phyloP scores from a whole-genome alignment of 768 basidiomycete species.

The Psilocybe tampanensis region DNA sequence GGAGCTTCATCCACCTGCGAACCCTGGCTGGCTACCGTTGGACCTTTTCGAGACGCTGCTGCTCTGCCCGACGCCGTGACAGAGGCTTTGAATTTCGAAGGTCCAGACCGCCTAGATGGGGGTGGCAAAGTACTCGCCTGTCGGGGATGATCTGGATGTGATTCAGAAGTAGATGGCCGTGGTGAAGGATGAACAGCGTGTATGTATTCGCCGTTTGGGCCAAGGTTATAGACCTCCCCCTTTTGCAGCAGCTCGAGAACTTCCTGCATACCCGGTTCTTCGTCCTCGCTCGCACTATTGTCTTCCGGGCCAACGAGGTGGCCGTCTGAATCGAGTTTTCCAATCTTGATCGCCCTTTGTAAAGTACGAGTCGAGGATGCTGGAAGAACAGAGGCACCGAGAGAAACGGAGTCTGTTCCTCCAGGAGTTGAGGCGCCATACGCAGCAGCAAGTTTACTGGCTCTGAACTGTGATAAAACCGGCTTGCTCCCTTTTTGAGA shows the following conservation, averaged over 20 bases:
- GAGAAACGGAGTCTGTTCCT: conserved; percentile 32
- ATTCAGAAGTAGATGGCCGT: not conserved
- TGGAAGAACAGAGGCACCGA: conserved; percentile 46
- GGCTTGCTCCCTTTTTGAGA: conserved; percentile 38
- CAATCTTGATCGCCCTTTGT: conserved; percentile 55
- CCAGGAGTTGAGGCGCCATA: conserved; percentile 42
- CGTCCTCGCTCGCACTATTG: conserved; percentile 61
- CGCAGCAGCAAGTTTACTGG: conserved; percentile 51
- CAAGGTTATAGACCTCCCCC: conserved; percentile 56
- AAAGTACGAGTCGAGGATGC: conserved; percentile 48
- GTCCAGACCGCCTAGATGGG: conserved; percentile 35
- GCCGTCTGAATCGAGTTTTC: conserved; percentile 51
- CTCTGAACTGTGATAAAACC: conserved; percentile 66
- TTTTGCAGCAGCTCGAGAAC: conserved; percentile 51
- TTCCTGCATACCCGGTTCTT: conserved; percentile 50
- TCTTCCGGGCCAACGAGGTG: conserved; percentile 52
- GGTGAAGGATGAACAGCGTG: conserved; percentile 24
- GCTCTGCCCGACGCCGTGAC: conserved; percentile 34
- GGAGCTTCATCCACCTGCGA: conserved; percentile 7
- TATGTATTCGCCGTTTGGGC: conserved; percentile 43
- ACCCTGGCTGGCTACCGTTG: conserved; percentile 2
- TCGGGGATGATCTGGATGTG: conserved; percentile 8
- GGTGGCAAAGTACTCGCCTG: conserved; percentile 26
- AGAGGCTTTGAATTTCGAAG: conserved; percentile 54
- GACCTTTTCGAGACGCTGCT: conserved; percentile 8